Conservation (phyloP, 176 grass and related monocot genomes). For the Cymbopogon citratus region DNA sequence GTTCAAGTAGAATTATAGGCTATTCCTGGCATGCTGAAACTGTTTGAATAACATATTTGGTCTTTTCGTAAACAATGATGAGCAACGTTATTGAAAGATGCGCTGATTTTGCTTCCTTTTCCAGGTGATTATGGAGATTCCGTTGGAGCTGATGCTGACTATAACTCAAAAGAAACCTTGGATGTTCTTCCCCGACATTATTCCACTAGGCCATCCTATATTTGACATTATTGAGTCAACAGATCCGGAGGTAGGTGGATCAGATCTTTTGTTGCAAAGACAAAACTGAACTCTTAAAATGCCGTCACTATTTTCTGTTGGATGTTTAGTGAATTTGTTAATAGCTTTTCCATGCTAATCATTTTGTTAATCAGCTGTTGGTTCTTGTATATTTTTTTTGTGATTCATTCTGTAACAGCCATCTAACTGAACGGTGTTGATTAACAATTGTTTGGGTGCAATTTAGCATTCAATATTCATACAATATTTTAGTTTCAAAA, state of each 20-base stretch:
- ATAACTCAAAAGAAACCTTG: constrained; percentile 82
- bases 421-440: neutral
- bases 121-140: constrained; percentile 98
- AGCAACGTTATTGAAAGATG: neutral
- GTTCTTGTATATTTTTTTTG: neutral
- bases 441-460: neutral
- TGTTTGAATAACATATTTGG: neutral
- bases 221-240: constrained; percentile 93
- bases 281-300: neutral
- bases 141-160: constrained; percentile 81
- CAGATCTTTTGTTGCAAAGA: neutral
- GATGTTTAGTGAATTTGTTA: neutral
- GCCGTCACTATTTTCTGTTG: neutral
- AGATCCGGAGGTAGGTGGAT: constrained; percentile 77
- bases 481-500: neutral
- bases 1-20: neutral
- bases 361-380: neutral
- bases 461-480: neutral
- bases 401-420: neutral
- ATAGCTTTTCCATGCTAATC: neutral
- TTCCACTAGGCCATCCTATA: constrained; percentile 87
- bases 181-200: constrained; percentile 97
- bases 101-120: constrained; percentile 2
- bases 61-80: neutral
- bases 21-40: neutral